phyloP scores from a whole-genome alignment of 1,284 basidiomycete species.

The Neolentinus lepideus region DNA sequence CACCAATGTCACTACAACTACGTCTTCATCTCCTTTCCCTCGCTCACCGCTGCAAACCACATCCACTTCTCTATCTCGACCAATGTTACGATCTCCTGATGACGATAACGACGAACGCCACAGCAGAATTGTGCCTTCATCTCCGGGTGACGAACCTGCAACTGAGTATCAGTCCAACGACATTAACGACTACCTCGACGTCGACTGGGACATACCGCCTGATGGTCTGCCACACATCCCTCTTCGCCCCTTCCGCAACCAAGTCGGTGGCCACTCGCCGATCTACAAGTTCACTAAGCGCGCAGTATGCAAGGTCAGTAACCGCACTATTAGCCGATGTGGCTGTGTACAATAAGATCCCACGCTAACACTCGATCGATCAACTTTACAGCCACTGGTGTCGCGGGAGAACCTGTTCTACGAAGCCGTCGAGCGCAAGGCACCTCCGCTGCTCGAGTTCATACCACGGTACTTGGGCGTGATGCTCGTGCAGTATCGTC shows the following conservation, averaged over 20 bases:
- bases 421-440: constrained; percentile 91
- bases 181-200: constrained; percentile 22
- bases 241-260: constrained; percentile 92
- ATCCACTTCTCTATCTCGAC: constrained; percentile 19
- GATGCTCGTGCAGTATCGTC: constrained; percentile 94
- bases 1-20: constrained; percentile 51
- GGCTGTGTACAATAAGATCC: constrained; percentile 1
- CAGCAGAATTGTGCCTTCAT: background rate
- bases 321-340: constrained; percentile 7
- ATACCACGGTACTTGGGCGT: constrained; percentile 97
- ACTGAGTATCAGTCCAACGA: constrained; percentile 21
- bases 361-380: constrained; percentile 1
- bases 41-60: constrained; percentile 25
- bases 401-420: constrained; percentile 98
- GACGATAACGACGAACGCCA: constrained; percentile 10
- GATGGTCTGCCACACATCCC: constrained; percentile 84
- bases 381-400: constrained; percentile 71
- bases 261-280: constrained; percentile 94
- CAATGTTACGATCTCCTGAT: constrained; percentile 9
- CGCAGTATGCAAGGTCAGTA: constrained; percentile 93
- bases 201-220: constrained; percentile 38
- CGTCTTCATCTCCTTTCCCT: constrained; percentile 32
- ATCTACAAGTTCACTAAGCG: constrained; percentile 98
- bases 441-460: constrained; percentile 86
- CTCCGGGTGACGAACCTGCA: constrained; percentile 27